Base-by-base conservation (phyloP, 352 stramenopile species). In the Globisporangium ultimum region DNA sequence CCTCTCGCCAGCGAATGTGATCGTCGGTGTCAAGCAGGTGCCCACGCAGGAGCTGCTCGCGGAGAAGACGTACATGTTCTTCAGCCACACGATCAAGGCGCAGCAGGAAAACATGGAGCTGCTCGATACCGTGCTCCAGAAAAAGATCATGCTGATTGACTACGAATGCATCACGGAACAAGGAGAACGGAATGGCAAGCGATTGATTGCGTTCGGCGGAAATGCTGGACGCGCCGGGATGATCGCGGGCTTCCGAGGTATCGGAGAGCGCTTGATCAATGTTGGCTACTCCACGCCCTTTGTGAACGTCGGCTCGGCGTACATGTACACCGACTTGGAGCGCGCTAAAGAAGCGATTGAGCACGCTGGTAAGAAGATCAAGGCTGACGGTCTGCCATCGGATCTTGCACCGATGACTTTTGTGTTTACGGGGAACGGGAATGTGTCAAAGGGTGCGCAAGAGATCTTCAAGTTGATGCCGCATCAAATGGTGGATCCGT, bases 41-140 rank as follows among this genome's bases (percentile, higher is more conserved):
- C 85, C 82, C 13, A 84, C 84, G 61, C 67, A 83, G 15, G 63
- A 85, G 52, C 71, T 98, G 43, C 70, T 98, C 48, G 55, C 79
- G 9, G 79, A 98, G 40, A 98, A 98, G 73, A 98, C 93, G 20
- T 98, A 98, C 70, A 84, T 98, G 61, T 98, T 98, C 76, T 99
- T 99, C 69, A 96, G 84, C 60, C 96, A 99, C 80, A 97, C 91
- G 54, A 98, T 98, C 78, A 99, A 99, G 68, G 96, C 92, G 43
- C 96, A 99, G 73, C 79, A 84, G 3, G 89, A 98, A 67, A 98
- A 98, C 74, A 98, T 99, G 95, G 71, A 76, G 60, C 74, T 99
- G 20, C 80, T 98, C 48, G 87, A 98, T 65, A 78, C 88, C 20
- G 88, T 98, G 56, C 75, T 98, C 7, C 74, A 95, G 42, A 91